phyloP scores from a whole-genome alignment of 441 rosid species.

The Pelargonium australe region DNA sequence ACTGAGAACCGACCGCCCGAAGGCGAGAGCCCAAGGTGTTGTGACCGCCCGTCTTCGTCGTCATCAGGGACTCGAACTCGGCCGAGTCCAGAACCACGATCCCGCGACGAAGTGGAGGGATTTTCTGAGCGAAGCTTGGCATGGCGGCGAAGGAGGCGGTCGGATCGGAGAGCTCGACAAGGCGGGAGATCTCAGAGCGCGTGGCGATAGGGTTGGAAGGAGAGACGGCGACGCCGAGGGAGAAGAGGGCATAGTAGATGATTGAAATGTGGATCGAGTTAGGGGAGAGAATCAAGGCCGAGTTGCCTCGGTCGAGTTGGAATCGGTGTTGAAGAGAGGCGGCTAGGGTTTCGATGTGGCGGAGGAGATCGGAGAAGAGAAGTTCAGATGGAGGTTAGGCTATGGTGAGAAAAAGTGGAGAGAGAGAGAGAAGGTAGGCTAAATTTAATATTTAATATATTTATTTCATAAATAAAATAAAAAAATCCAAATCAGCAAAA shows the following conservation, averaged over 20 bases:
- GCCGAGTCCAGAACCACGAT: constrained; percentile 35
- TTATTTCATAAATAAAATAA: too few species aligned
- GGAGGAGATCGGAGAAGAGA: constrained; percentile 33
- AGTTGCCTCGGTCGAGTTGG: constrained; percentile 38
- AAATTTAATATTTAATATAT: too few species aligned
- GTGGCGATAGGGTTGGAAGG: constrained; percentile 43
- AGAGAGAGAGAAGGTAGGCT: too few species aligned
- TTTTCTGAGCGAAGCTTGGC: constrained; percentile 27
- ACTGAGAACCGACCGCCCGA: constrained; percentile 24
- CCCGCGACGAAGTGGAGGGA: constrained; percentile 27
- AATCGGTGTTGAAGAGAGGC: constrained; percentile 26
- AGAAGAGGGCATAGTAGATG: constrained; percentile 46
- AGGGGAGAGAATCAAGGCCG: constrained; percentile 37
- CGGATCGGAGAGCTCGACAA: constrained; percentile 39
- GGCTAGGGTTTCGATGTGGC: constrained; percentile 25
- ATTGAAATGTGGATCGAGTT: constrained; percentile 42
- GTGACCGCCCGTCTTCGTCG: constrained; percentile 9
- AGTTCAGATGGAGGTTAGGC: too few species aligned
- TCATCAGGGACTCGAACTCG: constrained; percentile 36
- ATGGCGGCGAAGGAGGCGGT: constrained; percentile 38
- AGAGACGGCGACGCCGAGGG: constrained; percentile 52
- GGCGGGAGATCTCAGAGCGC: constrained; percentile 33
- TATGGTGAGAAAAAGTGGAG: too few species aligned
- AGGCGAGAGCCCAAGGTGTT: not conserved
- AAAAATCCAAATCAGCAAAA: too few species aligned